Evolutionary conservation across 768 basidiomycete species (phyloP), one percentile per base, ranked within the genome.

Genomic region (Leucocoprinus leucothites): DNA sequence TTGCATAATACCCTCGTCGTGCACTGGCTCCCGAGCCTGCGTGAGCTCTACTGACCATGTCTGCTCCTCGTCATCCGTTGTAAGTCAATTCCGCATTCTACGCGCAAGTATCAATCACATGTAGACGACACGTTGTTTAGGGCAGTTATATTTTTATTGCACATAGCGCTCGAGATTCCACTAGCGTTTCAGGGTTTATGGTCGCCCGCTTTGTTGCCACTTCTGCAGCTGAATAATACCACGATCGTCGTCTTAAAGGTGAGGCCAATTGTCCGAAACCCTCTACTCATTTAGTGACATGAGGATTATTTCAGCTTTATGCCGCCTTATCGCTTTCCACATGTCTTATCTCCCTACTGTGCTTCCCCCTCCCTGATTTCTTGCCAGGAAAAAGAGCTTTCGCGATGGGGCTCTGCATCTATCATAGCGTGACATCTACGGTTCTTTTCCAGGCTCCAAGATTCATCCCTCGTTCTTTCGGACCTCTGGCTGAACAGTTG

Each of bases 361-460:
- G 80, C 53, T 91, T 76, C 63, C 67, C 78, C 3, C 78, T 94
- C 11, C 91, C 91, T 61, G 91, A 93, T 61, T 91, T 89, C 68
- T 71, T 93, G 2, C 91, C 91, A 0, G 90, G 90, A 9, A 94
- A 94, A 72, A 83, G 91, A 14, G 91, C 89, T 0, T 68, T 93
- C 8, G 91, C 87, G 1, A 84, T 94, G 25, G 82, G 76, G 9
- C 78, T 94, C 1, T 85, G 86, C 58, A 62, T 91, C 13, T 94
- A 93, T 67, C 91, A 94, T 67, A 83, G 76, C 56, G 68, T 86
- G 28, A 78, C 77, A 48, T 89, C 90, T 1, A 91, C 89, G 2
- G 70, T 91, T 47, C 79, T 94, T 47, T 87, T 80, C 66, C 82
- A 88, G 56, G 76, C 87, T 1, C 89, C 90, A 0, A 80, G 91